phyloP scores from a whole-genome alignment of 1,139 yeast genomes.

The Yamadazyma conglobata region DNA sequence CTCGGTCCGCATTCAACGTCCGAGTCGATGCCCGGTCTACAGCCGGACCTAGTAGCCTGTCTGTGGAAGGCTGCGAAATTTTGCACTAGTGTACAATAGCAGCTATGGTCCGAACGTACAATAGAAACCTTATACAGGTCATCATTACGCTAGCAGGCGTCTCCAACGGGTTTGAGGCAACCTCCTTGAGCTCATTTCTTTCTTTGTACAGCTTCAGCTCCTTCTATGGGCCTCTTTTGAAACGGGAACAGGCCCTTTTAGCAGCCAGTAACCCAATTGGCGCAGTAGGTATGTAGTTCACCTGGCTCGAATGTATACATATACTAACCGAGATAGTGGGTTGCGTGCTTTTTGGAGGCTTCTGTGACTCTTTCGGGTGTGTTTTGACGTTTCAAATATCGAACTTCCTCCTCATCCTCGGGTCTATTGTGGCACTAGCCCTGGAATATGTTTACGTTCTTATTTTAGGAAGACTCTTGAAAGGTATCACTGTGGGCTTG shows the following conservation, averaged over 20 bases:
- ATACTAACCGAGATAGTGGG: constrained; percentile 23
- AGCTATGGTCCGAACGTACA: constrained; percentile 12
- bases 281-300: constrained; percentile 13
- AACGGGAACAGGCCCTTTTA: constrained; percentile 25
- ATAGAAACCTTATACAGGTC: constrained; percentile 16
- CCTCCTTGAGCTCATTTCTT: constrained; percentile 24
- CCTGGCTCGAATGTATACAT: too few species aligned
- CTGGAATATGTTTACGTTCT: constrained; percentile 26
- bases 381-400: constrained; percentile 23
- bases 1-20: too few species aligned
- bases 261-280: constrained; percentile 31
- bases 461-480: constrained; percentile 26
- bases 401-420: constrained; percentile 27
- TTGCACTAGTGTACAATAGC: neutral
- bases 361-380: constrained; percentile 29
- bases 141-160: constrained; percentile 27
- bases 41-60: too few species aligned
- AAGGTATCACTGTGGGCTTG: constrained; percentile 33
- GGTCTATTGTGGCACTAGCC: constrained; percentile 22
- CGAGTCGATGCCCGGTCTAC: too few species aligned
- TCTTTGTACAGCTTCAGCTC: constrained; percentile 20
- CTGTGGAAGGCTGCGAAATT: constrained; percentile 8
- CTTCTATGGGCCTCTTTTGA: constrained; percentile 21
- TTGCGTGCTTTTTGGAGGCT: constrained; percentile 29
- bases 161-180: constrained; percentile 30